These are phyloP conservation scores for Vitis cinerea DNA, from an alignment of 164 flowering plant species.

Conservation along the genomic window DNA sequence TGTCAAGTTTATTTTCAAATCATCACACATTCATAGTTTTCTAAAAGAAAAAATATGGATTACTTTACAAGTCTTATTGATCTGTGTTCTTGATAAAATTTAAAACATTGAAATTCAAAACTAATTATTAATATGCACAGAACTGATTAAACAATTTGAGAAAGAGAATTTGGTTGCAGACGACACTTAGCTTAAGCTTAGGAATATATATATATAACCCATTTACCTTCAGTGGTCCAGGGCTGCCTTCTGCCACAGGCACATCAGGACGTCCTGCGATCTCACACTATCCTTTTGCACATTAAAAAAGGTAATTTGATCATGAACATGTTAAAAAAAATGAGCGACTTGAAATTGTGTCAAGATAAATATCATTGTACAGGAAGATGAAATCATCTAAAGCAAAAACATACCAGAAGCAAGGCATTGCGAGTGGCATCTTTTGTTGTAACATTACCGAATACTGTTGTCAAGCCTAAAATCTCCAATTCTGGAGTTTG, in stretches of 20 bases:
- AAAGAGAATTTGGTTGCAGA: too few relatives aligned
- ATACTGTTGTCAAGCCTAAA: constrained; percentile 85
- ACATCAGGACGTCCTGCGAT: constrained; percentile 75
- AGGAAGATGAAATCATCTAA: constrained; percentile 2
- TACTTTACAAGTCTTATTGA: too few relatives aligned
- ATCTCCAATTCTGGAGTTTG: constrained; percentile 75
- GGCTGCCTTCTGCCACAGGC: constrained; percentile 92
- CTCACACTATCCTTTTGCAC: constrained; percentile 98
- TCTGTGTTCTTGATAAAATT: too few relatives aligned
- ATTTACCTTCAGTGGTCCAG: constrained; percentile 82
- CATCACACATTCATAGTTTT: too few relatives aligned
- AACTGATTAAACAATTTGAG: too few relatives aligned
- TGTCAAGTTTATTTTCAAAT: too few relatives aligned
- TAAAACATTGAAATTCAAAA: too few relatives aligned
- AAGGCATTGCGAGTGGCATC: constrained; percentile 90
- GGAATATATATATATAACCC: not conserved
- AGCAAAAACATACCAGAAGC: constrained; percentile 61
- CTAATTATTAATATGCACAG: too few relatives aligned
- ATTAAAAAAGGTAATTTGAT: constrained; percentile 38
- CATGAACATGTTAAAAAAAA: constrained; percentile 33
- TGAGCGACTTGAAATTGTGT: not conserved
- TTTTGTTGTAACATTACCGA: constrained; percentile 79
- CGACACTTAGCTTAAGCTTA: too few relatives aligned
- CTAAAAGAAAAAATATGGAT: too few relatives aligned
- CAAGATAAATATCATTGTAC: not conserved